Percentiles rank a stretch among this genome's conserved stretches.
Conservation (phyloP, 805 yeast genomes). For the Tetrapisispora namnaoensis region DNA sequence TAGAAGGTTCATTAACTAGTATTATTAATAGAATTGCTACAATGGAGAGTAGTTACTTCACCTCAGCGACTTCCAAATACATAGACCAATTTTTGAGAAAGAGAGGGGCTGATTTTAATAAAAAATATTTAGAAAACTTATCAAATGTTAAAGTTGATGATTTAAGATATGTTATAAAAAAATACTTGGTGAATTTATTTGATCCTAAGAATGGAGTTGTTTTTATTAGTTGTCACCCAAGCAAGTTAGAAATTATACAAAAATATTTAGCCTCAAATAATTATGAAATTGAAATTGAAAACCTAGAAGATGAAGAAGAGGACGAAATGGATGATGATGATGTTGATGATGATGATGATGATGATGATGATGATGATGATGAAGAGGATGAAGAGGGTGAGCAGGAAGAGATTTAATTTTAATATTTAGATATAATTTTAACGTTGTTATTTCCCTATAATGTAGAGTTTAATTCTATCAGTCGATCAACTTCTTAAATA, state of each 20-base stretch:
- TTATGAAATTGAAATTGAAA: slow-evolving; percentile 51
- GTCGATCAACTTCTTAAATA: no score
- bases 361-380: slow-evolving; percentile 1
- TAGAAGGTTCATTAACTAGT: slow-evolving; percentile 68
- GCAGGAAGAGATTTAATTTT: background rate
- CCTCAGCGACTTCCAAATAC: slow-evolving; percentile 59
- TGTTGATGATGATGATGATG: slow-evolving; percentile 3
- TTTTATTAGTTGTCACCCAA: slow-evolving; percentile 67
- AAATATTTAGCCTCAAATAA: slow-evolving; percentile 44
- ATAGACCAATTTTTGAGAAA: slow-evolving; percentile 54
- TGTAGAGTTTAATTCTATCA: no score
- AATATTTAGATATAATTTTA: background rate
- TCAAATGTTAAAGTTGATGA: slow-evolving; percentile 40
- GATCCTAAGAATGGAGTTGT: slow-evolving; percentile 44
- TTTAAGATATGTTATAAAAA: slow-evolving; percentile 33
- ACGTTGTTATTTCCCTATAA: background rate
- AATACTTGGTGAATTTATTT: slow-evolving; percentile 60
- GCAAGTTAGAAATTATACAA: slow-evolving; percentile 40
- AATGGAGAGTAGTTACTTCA: slow-evolving; percentile 50
- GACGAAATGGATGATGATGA: slow-evolving; percentile 22
- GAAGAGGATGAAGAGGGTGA: background rate
- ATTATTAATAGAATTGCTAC: slow-evolving; percentile 66
- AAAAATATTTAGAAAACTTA: slow-evolving; percentile 42
- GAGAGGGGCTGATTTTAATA: slow-evolving; percentile 60
- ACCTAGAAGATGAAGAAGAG: slow-evolving; percentile 34